Evolutionary conservation across 805 yeast genomes (phyloP).

Genomic region (Metschnikowia henanensis): DNA sequence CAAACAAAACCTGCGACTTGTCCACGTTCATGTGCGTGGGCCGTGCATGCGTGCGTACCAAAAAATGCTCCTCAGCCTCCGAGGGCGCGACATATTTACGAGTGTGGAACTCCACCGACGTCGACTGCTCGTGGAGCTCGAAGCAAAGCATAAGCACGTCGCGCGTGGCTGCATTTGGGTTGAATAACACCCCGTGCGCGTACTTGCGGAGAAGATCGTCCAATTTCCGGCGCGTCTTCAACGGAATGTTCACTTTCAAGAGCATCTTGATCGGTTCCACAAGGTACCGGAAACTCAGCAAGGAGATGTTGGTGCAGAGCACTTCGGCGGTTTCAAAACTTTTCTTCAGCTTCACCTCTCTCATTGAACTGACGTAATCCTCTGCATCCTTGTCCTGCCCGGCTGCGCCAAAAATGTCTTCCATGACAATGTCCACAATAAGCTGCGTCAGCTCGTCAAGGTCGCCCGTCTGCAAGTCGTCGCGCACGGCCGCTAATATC

Average conservation of each 20-base stretch:
- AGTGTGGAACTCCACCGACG: slow-evolving; percentile 3
- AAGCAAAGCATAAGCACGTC: slow-evolving; percentile 70
- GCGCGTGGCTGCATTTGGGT: slow-evolving; percentile 54
- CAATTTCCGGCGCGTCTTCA: slow-evolving; percentile 69
- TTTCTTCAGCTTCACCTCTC: slow-evolving; percentile 87
- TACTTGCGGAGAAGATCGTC: slow-evolving; percentile 78
- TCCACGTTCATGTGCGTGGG: slow-evolving; percentile 54
- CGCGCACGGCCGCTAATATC: slow-evolving; percentile 55
- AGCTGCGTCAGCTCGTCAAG: slow-evolving; percentile 64
- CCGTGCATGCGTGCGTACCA: slow-evolving; percentile 70
- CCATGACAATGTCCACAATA: slow-evolving; percentile 78
- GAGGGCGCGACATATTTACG: slow-evolving; percentile 23
- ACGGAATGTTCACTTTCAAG: slow-evolving; percentile 60
- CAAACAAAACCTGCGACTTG: slow-evolving; percentile 53
- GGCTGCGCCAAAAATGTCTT: slow-evolving; percentile 87
- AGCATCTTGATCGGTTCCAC: slow-evolving; percentile 67
- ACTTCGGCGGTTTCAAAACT: slow-evolving; percentile 87
- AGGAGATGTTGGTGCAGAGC: slow-evolving; percentile 60
- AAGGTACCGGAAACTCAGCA: slow-evolving; percentile 55
- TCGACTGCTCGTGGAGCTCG: slow-evolving; percentile 63
- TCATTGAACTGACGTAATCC: slow-evolving; percentile 81
- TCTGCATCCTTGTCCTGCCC: slow-evolving; percentile 96
- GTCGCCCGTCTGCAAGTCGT: slow-evolving; percentile 60
- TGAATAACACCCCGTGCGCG: slow-evolving; percentile 76
- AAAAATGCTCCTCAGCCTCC: slow-evolving; percentile 60